These are phyloP conservation scores for Russula sp. DNA, from an alignment of 768 basidiomycete species.

Conservation along the genomic window DNA sequence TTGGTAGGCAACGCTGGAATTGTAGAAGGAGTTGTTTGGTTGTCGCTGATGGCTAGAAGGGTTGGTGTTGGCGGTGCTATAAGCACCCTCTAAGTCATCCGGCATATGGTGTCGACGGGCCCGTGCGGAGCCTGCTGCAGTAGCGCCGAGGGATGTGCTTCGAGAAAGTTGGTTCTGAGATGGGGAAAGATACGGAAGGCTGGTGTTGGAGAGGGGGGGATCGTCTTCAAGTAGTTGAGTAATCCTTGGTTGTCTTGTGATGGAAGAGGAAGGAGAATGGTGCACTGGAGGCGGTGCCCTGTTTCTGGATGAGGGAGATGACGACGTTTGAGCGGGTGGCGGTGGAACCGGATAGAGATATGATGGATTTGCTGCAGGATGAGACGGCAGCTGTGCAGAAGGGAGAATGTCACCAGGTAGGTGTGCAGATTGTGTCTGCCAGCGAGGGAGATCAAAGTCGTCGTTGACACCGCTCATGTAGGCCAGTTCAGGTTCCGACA, in stretches of 20 bases:
- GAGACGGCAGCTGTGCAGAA: constrained; percentile 61
- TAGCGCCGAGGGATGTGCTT: constrained; percentile 59
- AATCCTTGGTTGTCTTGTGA: constrained; percentile 56
- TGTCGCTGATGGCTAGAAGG: constrained; percentile 42
- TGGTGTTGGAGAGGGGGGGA: constrained; percentile 36
- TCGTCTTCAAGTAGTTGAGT: constrained; percentile 68
- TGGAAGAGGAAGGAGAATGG: constrained; percentile 44
- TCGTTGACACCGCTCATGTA: constrained; percentile 79
- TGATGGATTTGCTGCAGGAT: constrained; percentile 46
- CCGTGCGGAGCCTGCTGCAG: constrained; percentile 42
- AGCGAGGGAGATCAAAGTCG: constrained; percentile 69
- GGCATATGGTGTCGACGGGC: constrained; percentile 63
- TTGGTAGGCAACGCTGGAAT: constrained; percentile 57
- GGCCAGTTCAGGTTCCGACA: constrained; percentile 73
- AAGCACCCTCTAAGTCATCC: constrained; percentile 63
- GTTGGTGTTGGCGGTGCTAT: constrained; percentile 39
- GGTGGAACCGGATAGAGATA: constrained; percentile 51
- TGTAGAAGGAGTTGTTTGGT: constrained; percentile 50
- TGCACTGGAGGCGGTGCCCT: constrained; percentile 48
- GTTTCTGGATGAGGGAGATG: constrained; percentile 37
- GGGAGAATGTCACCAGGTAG: constrained; percentile 41
- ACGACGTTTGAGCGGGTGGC: constrained; percentile 49
- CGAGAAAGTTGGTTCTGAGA: constrained; percentile 56
- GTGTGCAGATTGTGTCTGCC: constrained; percentile 47
- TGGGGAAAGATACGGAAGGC: constrained; percentile 52